Percentiles rank a stretch among this genome's conserved stretches.
Conservation (phyloP, 2,329 filamentous ascomycete species). For the Calcarisporium arbuscula region DNA sequence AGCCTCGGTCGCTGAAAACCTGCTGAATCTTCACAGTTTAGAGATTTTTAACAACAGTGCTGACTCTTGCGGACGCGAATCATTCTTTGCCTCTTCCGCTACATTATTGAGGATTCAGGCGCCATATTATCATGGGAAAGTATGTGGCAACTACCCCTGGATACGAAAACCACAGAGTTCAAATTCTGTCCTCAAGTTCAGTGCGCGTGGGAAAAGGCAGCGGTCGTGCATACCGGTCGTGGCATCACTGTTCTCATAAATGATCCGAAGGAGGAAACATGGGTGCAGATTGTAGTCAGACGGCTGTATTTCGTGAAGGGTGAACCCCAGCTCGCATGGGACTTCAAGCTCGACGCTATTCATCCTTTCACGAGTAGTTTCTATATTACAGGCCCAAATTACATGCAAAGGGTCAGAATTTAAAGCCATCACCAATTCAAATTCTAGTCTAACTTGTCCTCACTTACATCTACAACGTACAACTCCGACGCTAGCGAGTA, state of each 20-base stretch:
- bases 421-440: too few relatives aligned
- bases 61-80: not conserved
- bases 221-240: conserved; percentile 6
- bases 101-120: conserved; percentile 5
- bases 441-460: too few relatives aligned
- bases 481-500: too few relatives aligned
- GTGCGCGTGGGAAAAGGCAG: conserved; percentile 4
- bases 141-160: conserved; percentile 3
- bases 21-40: conserved; percentile 5
- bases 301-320: not conserved
- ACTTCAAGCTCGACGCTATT: conserved; percentile 7
- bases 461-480: too few relatives aligned
- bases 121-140: conserved; percentile 7
- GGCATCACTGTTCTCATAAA: conserved; percentile 5
- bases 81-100: conserved; percentile 7
- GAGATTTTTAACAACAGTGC: conserved; percentile 5
- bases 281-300: not conserved
- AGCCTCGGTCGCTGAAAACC: conserved; percentile 2
- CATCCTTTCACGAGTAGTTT: conserved; percentile 6
- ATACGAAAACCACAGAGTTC: conserved; percentile 4
- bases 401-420: too few relatives aligned
- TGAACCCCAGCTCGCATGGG: conserved; percentile 3
- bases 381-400: too few relatives aligned
- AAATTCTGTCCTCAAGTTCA: conserved; percentile 5
- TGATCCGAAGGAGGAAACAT: conserved; percentile 1